A percentile compares a stretch with the other conserved stretches of the same genome.
phyloP scores from a whole-genome alignment of 352 stramenopile species.

The Pythium pyrilobum region DNA sequence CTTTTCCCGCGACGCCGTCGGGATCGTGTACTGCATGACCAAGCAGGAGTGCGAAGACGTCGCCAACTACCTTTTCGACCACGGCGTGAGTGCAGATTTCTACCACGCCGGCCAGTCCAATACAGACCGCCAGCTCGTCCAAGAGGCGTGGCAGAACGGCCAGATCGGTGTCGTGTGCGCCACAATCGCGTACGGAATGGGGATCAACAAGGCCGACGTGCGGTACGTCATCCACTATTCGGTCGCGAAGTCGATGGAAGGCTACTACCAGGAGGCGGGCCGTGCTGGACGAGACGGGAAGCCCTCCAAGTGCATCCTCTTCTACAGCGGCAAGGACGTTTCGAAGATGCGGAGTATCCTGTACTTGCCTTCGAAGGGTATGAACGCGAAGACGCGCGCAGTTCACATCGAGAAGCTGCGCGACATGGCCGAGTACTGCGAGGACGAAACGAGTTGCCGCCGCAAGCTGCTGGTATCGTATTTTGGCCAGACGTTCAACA shows the following conservation, averaged over 20 bases:
- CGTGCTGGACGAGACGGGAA: constrained; percentile 94
- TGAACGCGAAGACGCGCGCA: constrained; percentile 61
- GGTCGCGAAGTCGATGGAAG: constrained; percentile 92
- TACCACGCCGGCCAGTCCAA: constrained; percentile 90
- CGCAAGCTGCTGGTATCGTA: constrained; percentile 73
- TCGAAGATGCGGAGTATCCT: constrained; percentile 80
- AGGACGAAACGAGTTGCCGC: constrained; percentile 67
- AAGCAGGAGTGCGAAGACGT: constrained; percentile 92
- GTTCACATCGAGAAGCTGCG: constrained; percentile 76
- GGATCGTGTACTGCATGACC: constrained; percentile 95
- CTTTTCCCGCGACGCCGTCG: constrained; percentile 43
- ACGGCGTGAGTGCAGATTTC: constrained; percentile 83
- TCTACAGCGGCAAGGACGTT: constrained; percentile 86
- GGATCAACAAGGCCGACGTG: constrained; percentile 95
- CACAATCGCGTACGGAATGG: constrained; percentile 95
- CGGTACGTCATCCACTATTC: constrained; percentile 93
- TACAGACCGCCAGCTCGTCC: constrained; percentile 75
- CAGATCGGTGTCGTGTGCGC: constrained; percentile 90
- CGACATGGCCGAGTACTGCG: constrained; percentile 75
- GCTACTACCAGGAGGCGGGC: constrained; percentile 98
- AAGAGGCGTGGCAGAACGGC: constrained; percentile 69
- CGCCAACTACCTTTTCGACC: constrained; percentile 83
- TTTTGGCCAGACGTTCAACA: constrained; percentile 72
- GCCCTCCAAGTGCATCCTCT: constrained; percentile 88
- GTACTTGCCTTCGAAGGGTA: constrained; percentile 70